Conservation (phyloP, 225 moss, liverwort and hornwort genomes). For the Pleurozium schreberi region DNA sequence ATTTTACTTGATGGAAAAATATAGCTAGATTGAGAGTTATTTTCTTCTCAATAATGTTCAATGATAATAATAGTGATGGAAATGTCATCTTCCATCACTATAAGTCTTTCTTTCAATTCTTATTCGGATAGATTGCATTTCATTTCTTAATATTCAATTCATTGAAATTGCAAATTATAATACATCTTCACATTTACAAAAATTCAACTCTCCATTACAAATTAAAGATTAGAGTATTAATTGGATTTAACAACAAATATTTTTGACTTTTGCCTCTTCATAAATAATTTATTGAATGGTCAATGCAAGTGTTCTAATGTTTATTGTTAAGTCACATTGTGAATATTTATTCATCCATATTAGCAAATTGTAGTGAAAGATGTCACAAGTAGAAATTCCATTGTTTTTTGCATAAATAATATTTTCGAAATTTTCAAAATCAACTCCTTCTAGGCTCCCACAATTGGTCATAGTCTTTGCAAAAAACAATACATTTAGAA, state of each 20-base stretch:
- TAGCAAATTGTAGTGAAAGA: background rate
- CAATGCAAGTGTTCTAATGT: rapidly evolving
- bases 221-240: background rate
- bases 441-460: background rate
- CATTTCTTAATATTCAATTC: too few relatives aligned
- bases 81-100: too few relatives aligned
- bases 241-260: background rate
- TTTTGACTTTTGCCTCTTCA: background rate
- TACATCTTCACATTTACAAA: too few relatives aligned
- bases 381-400: background rate
- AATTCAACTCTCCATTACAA: background rate
- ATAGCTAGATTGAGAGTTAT: too few relatives aligned
- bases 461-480: background rate
- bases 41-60: too few relatives aligned
- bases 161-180: too few relatives aligned
- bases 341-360: background rate
- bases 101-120: too few relatives aligned
- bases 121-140: too few relatives aligned
- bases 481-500: background rate
- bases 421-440: background rate
- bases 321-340: too few relatives aligned
- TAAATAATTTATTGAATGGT: background rate
- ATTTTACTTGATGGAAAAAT: too few relatives aligned
- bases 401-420: background rate
- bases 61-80: too few relatives aligned